These are phyloP conservation scores for Vitis rupestris DNA, from an alignment of 164 flowering plant genomes.

Conservation along the genomic window DNA sequence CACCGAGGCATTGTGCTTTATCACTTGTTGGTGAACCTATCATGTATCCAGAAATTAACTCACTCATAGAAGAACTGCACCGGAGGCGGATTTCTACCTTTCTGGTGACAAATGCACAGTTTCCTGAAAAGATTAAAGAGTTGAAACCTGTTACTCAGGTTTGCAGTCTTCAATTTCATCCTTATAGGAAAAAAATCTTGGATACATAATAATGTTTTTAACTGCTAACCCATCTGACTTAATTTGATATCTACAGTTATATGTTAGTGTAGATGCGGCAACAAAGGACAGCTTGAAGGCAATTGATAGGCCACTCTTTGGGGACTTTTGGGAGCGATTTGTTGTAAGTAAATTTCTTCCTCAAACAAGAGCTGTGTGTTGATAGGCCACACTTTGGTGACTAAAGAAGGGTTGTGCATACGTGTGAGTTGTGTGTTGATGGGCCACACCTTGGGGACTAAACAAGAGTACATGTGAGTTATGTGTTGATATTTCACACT, in stretches of 20 bases:
- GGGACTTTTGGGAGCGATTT: constrained; percentile 98
- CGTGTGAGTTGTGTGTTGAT: too few relatives aligned
- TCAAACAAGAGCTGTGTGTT: background rate
- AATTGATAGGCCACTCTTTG: constrained; percentile 95
- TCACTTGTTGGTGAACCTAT: constrained; percentile 99
- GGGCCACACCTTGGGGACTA: too few relatives aligned
- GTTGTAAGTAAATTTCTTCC: constrained; percentile 44
- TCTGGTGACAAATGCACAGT: constrained; percentile 98
- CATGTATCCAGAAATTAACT: constrained; percentile 97
- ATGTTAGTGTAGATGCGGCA: constrained; percentile 99
- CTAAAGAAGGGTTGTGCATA: too few relatives aligned
- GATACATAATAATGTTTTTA: background rate
- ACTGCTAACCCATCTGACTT: constrained; percentile 1
- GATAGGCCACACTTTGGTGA: too few relatives aligned
- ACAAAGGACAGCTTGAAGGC: constrained; percentile 97
- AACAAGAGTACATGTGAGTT: too few relatives aligned
- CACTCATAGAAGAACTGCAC: constrained; percentile 90
- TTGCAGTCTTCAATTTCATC: constrained; percentile 3
- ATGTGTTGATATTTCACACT: too few relatives aligned
- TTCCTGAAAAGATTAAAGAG: constrained; percentile 80
- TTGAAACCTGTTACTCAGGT: constrained; percentile 94
- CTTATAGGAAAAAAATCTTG: background rate
- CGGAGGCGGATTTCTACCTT: constrained; percentile 84
- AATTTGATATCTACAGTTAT: constrained; percentile 56
- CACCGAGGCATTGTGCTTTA: constrained; percentile 95